phyloP scores from a whole-genome alignment of 2,329 filamentous ascomycete species.

The Pseudogymnoascus sp. region DNA sequence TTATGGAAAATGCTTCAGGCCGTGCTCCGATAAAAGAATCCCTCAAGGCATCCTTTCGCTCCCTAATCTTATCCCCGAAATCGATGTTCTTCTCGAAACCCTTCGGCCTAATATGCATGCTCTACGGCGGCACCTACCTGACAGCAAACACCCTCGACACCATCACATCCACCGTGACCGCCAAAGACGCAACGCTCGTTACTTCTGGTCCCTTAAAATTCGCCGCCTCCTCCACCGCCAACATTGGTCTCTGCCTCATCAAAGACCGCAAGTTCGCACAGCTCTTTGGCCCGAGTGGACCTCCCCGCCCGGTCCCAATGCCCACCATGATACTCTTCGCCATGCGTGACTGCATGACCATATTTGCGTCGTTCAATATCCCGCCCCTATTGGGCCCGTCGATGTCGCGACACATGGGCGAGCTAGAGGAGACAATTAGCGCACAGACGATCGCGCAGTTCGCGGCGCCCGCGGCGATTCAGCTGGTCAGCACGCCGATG shows the following conservation, averaged over 20 bases:
- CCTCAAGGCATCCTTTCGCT: conserved; percentile 48
- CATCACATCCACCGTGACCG: conserved; percentile 52
- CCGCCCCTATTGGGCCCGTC: conserved; percentile 68
- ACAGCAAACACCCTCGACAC: conserved; percentile 87
- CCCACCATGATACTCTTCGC: conserved; percentile 73
- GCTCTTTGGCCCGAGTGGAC: conserved; percentile 62
- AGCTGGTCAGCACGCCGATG: conserved; percentile 72
- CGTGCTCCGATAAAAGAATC: conserved; percentile 51
- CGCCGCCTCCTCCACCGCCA: conserved; percentile 68
- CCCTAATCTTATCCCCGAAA: conserved; percentile 53
- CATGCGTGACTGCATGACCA: conserved; percentile 74
- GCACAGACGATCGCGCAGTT: conserved; percentile 69
- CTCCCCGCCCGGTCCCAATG: conserved; percentile 52
- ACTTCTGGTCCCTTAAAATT: conserved; percentile 77
- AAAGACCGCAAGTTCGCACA: conserved; percentile 82
- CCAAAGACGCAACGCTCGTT: conserved; percentile 50
- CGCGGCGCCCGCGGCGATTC: conserved; percentile 67
- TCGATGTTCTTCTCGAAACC: conserved; percentile 55
- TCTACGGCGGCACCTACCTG: conserved; percentile 85
- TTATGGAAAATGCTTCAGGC: conserved; percentile 76
- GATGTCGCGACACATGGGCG: conserved; percentile 47
- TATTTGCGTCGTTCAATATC: conserved; percentile 88
- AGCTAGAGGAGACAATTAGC: conserved; percentile 41
- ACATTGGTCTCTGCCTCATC: conserved; percentile 78
- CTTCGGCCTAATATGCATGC: conserved; percentile 59